Percentiles rank a stretch among this genome's conserved stretches.
phyloP scores from a whole-genome alignment of 176 grass and related monocot species.

The Eragrostis nindensis region DNA sequence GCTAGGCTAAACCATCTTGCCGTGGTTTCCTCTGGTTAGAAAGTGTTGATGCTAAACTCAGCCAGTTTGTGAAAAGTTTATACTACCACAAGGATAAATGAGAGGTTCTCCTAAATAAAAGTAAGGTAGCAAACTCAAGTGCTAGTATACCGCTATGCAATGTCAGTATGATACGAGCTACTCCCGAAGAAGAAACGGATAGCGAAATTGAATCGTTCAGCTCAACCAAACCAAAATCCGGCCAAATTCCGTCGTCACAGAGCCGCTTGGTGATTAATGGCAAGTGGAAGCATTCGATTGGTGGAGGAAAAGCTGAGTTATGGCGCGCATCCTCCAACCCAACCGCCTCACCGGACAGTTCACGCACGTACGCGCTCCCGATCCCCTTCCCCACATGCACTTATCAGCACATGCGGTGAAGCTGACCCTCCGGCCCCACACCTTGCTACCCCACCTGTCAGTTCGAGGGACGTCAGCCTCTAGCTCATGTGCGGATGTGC shows the following conservation, averaged over 20 bases:
- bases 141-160: no score
- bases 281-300: neutral
- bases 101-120: no score
- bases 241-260: neutral
- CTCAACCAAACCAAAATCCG: no score
- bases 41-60: no score
- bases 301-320: neutral
- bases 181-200: no score
- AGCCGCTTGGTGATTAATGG: neutral
- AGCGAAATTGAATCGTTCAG: no score
- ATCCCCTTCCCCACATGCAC: neutral
- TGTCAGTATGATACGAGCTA: no score
- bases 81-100: no score
- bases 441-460: neutral
- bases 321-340: slow-evolving; percentile 12
- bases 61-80: no score
- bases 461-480: neutral
- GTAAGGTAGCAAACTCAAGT: no score
- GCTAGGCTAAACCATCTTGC: no score
- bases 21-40: no score
- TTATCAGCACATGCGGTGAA: slow-evolving; percentile 32
- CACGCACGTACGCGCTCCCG: neutral
- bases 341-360: slow-evolving; percentile 24
- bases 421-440: neutral
- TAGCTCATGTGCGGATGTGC: neutral